A percentile compares a stretch with the other conserved stretches of the same genome.
Evolutionary conservation across 2,329 filamentous ascomycete genomes (phyloP).

Genomic region (Monosporascus sp.): DNA sequence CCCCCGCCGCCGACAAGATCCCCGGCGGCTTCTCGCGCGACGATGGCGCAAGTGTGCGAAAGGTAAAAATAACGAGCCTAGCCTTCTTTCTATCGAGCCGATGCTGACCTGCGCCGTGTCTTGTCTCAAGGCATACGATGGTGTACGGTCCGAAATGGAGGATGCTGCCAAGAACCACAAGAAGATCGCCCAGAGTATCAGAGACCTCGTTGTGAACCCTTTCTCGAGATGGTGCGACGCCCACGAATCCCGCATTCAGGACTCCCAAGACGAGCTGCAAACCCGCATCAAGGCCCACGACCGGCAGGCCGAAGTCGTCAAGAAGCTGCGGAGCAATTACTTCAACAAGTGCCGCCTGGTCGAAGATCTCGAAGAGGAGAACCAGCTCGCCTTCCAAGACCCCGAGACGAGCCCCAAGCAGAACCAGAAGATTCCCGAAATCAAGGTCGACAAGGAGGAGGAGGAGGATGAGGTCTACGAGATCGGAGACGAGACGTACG

Average conservation of each 20-base stretch:
- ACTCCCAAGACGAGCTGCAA: conserved; percentile 93
- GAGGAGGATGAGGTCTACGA: conserved; percentile 73
- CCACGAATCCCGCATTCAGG: conserved; percentile 84
- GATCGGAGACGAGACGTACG: conserved; percentile 83
- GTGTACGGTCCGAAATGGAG: conserved; percentile 86
- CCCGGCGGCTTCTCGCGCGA: conserved; percentile 80
- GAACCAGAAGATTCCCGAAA: conserved; percentile 64
- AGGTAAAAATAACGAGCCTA: conserved; percentile 52
- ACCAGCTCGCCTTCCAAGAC: conserved; percentile 94
- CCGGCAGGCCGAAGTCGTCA: conserved; percentile 81
- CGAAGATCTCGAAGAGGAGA: conserved; percentile 96
- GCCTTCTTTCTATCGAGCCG: conserved; percentile 1
- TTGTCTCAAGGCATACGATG: conserved; percentile 74
- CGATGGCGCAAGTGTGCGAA: conserved; percentile 92
- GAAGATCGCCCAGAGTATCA: conserved; percentile 94
- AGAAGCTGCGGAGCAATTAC: conserved; percentile 91
- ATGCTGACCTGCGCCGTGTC: conserved; percentile 1
- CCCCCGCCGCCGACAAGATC: conserved; percentile 75
- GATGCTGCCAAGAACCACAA: conserved; percentile 85
- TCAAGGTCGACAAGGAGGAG: conserved; percentile 71
- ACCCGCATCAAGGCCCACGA: conserved; percentile 87
- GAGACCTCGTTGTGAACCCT: conserved; percentile 89
- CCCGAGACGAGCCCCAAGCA: conserved; percentile 64
- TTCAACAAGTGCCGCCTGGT: conserved; percentile 98
- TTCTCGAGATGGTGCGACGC: conserved; percentile 96